Evolutionary conservation across 2,329 filamentous ascomycete genomes (phyloP), one percentile per base, ranked within the genome.

Genomic region (Xylariomycetidae sp.): DNA sequence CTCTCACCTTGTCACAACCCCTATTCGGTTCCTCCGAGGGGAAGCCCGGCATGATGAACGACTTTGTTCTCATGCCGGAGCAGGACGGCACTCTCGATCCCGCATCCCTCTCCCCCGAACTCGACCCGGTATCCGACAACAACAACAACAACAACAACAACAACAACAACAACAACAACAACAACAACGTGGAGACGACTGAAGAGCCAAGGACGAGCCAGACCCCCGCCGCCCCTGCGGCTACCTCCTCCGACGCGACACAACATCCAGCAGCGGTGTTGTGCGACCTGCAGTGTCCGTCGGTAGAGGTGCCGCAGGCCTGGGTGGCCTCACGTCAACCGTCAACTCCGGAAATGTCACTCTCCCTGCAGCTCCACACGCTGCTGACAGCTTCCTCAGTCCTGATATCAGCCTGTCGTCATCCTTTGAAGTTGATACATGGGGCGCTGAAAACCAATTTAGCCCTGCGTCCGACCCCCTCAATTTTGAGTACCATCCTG

Each of bases 231-330:
- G 31, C 51, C 30, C 27, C 49, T 38, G 50, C 45, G 46, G 50
- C 54, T 49, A 54, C 64, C 69, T 76, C 82, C 68, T 75, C 85
- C 80, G 87, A 94, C 77, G 70, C 79, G 92, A 92, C 89, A 96
- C 92, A 96, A 96, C 89, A 94, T 95, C 89, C 92, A 97, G 92
- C 92, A 76, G 92, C 77, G 89, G 83, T 96, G 90, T 96, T 97
- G 92, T 97, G 84, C 63, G 92, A 95, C 92, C 92, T 94, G 92
- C 92, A 85, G 92, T 98, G 92, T 97, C 92, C 80, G 82, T 90
- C 85, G 84, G 77, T 69, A 72, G 75, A 74, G 66, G 69, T 66
- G 62, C 63, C 67, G 54, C 62, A 58, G 59, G 60, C 62, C 51
- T 68, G 63, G 57, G 55, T 47, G 57, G 57, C 54, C 51, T 67